A percentile compares a stretch with the other conserved stretches of the same genome.
phyloP scores from a whole-genome alignment of 2,329 filamentous ascomycete genomes.

The Mycocentrospora acerina region DNA sequence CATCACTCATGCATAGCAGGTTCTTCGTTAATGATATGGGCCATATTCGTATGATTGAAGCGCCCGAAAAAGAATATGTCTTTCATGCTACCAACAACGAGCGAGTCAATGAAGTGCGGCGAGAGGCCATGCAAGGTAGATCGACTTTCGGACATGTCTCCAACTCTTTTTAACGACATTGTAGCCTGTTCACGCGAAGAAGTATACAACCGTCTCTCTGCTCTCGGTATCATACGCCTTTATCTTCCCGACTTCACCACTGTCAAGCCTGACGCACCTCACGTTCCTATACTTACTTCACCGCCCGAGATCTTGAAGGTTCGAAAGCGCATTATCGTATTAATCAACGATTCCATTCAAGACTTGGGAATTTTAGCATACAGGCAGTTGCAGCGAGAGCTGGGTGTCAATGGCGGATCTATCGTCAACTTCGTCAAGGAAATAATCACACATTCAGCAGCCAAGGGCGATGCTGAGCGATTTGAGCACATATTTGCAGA shows the following conservation, averaged over 20 bases:
- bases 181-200: constrained; percentile 64
- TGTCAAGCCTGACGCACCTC: constrained; percentile 48
- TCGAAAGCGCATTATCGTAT: constrained; percentile 66
- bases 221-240: constrained; percentile 60
- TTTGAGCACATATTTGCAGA: constrained; percentile 4
- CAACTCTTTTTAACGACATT: constrained; percentile 8
- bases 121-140: constrained; percentile 68
- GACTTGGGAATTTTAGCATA: constrained; percentile 76
- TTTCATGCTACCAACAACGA: constrained; percentile 72
- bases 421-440: constrained; percentile 63
- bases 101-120: constrained; percentile 75
- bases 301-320: constrained; percentile 51
- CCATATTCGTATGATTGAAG: constrained; percentile 68
- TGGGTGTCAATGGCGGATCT: constrained; percentile 71
- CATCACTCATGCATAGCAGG: constrained; percentile 45
- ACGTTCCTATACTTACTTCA: constrained; percentile 70
- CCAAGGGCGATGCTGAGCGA: constrained; percentile 7
- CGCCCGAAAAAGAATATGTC: constrained; percentile 71
- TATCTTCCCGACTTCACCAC: constrained; percentile 61
- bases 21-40: constrained; percentile 78
- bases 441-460: constrained; percentile 37
- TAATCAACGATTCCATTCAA: constrained; percentile 77
- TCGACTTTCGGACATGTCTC: not conserved
- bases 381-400: constrained; percentile 62
- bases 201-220: constrained; percentile 62